Base-by-base conservation (phyloP, 225 moss, liverwort and hornwort species). In the Takakia lepidozioides region DNA sequence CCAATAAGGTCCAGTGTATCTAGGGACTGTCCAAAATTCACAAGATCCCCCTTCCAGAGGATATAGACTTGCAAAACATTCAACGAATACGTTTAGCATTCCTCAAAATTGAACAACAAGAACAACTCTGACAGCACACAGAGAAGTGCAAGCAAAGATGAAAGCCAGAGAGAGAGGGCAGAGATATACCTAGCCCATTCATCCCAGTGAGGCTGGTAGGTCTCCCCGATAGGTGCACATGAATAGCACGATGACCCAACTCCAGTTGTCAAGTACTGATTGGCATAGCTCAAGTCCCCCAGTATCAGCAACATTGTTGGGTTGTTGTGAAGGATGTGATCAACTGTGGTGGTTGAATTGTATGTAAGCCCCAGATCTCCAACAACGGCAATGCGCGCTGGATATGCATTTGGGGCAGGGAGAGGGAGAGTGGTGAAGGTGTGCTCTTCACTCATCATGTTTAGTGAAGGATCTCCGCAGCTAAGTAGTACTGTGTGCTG, bases 101-200 rank as follows among this genome's bases (percentile, higher is more conserved):
- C n/a, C n/a, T n/a, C n/a, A n/a, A n/a, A n/a, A n/a, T n/a, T n/a
- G n/a, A n/a, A n/a, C n/a, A n/a, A n/a, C n/a, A n/a, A n/a, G n/a
- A n/a, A n/a, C n/a, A n/a, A n/a, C n/a, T n/a, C n/a, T n/a, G n/a
- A n/a, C n/a, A n/a, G n/a, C n/a, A n/a, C n/a, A n/a, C n/a, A n/a
- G n/a, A n/a, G n/a, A n/a, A n/a, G n/a, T n/a, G n/a, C n/a, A n/a
- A n/a, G n/a, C n/a, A n/a, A n/a, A n/a, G n/a, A n/a, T n/a, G n/a
- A n/a, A n/a, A n/a, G n/a, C n/a, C n/a, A n/a, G n/a, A n/a, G n/a
- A n/a, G n/a, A n/a, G n/a, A n/a, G n/a, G n/a, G n/a, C n/a, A n/a
- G n/a, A n/a, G n/a, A n/a, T n/a, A n/a, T 32, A 87, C 87, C 87
- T 75, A 57, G 81, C 81, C 87, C 87, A 88, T 51, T 81, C 56